phyloP scores from a whole-genome alignment of 2,329 filamentous ascomycete genomes.

The Talaromyces funiculosus region DNA sequence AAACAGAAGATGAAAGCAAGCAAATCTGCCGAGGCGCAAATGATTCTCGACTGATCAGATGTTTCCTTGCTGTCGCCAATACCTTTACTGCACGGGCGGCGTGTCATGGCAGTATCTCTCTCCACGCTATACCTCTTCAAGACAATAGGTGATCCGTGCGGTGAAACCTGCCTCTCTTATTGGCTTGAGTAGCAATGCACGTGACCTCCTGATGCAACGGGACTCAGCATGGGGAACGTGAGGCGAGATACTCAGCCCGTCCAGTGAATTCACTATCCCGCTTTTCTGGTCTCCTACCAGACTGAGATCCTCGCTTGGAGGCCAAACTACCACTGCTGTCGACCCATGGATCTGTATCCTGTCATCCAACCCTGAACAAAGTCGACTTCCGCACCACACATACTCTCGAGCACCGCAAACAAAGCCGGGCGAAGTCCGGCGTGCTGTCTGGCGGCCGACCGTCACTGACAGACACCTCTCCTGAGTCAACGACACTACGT shows the following conservation, averaged over 20 bases:
- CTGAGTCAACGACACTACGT: conserved; percentile 4
- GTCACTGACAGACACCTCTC: conserved; percentile 6
- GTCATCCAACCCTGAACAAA: background rate
- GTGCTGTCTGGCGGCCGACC: conserved; percentile 13
- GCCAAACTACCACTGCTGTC: conserved; percentile 5
- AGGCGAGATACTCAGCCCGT: conserved; percentile 6
- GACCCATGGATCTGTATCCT: conserved; percentile 10
- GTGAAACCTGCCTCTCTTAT: background rate
- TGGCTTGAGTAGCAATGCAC: background rate
- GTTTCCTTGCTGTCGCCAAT: background rate
- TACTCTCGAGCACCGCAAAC: background rate
- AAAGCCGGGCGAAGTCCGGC: conserved; percentile 14
- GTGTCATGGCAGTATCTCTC: background rate
- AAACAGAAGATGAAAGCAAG: background rate
- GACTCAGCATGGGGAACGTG: conserved; percentile 3
- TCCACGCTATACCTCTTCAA: background rate
- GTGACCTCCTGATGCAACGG: conserved; percentile 2
- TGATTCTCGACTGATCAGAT: background rate
- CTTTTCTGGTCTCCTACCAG: background rate
- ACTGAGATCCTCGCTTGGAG: background rate
- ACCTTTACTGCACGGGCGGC: conserved; percentile 4
- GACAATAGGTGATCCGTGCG: background rate
- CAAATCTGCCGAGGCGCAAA: background rate
- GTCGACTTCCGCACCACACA: background rate
- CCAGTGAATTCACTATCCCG: conserved; percentile 5